phyloP scores from a whole-genome alignment of 306 rosid genomes.

The cucumber (Cucumis sativus) region DNA sequence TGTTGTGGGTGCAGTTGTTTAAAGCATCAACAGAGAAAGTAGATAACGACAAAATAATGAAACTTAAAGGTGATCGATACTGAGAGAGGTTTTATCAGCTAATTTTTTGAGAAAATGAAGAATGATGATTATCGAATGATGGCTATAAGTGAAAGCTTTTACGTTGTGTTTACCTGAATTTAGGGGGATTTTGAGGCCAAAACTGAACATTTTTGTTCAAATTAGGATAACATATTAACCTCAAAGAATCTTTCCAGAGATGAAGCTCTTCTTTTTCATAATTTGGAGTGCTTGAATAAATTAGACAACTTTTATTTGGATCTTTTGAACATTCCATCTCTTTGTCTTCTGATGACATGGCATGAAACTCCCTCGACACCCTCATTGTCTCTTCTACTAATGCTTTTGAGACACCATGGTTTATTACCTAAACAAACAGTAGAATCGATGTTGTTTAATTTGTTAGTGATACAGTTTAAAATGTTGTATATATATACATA shows the following conservation, averaged over 20 bases:
- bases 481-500: too few relatives aligned
- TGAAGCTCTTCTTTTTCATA: slow-evolving; percentile 17
- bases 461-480: too few relatives aligned
- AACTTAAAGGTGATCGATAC: too few relatives aligned
- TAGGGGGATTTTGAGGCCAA: slow-evolving; percentile 61
- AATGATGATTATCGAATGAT: too few relatives aligned
- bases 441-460: too few relatives aligned
- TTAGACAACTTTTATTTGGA: slow-evolving; percentile 29
- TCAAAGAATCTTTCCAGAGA: slow-evolving; percentile 38
- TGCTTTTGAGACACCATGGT: slow-evolving; percentile 47
- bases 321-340: slow-evolving; percentile 36
- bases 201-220: slow-evolving; percentile 23
- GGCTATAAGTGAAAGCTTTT: too few relatives aligned
- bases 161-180: slow-evolving; percentile 13
- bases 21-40: too few relatives aligned
- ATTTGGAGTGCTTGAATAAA: slow-evolving; percentile 49
- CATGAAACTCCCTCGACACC: slow-evolving; percentile 43
- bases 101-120: too few relatives aligned
- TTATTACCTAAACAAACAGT: slow-evolving; percentile 30
- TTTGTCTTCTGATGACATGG: slow-evolving; percentile 41
- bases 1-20: too few relatives aligned
- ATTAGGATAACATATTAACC: slow-evolving; percentile 18
- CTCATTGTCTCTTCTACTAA: slow-evolving; percentile 28
- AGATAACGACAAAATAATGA: too few relatives aligned
- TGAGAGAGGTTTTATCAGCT: too few relatives aligned